Conservation (phyloP, 768 basidiomycete species). For the Filobasidium wieringae region DNA sequence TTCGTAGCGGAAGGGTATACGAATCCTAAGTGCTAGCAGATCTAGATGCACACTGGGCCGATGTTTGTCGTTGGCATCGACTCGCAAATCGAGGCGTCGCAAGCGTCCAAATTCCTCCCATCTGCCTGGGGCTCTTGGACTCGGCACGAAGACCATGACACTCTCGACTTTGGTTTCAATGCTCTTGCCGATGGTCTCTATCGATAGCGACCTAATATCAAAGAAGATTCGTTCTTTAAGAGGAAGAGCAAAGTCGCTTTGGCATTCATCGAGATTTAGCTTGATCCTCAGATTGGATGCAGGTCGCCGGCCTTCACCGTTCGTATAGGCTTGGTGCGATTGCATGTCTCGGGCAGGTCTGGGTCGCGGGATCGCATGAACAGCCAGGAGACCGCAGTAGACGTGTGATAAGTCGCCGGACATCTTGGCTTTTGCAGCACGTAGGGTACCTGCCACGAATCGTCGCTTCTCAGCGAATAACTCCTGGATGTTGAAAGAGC, state of each 20-base stretch:
- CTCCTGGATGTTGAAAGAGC: background rate
- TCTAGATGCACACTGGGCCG: conserved; percentile 43
- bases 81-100: conserved; percentile 45
- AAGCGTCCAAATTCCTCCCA: conserved; percentile 69
- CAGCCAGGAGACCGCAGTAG: conserved; percentile 58
- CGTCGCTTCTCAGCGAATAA: too few species aligned
- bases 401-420: conserved; percentile 49
- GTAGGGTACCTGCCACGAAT: conserved; percentile 9
- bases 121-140: conserved; percentile 42
- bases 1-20: conserved; percentile 66
- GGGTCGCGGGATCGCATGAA: conserved; percentile 38
- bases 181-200: conserved; percentile 45
- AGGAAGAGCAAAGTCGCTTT: conserved; percentile 35
- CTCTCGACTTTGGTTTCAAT: conserved; percentile 40
- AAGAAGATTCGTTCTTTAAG: conserved; percentile 38
- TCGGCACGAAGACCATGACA: conserved; percentile 48
- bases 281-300: conserved; percentile 6
- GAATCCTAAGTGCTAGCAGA: conserved; percentile 57
- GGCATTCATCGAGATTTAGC: conserved; percentile 18
- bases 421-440: conserved; percentile 15
- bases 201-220: conserved; percentile 33
- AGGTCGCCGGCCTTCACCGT: background rate
- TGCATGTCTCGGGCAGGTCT: background rate
- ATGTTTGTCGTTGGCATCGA: conserved; percentile 32
- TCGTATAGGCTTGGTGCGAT: background rate